Percentiles rank a stretch among this genome's conserved stretches.
phyloP scores from a whole-genome alignment of 495 filamentous ascomycete species.

The Neurospora tetrasperma region DNA sequence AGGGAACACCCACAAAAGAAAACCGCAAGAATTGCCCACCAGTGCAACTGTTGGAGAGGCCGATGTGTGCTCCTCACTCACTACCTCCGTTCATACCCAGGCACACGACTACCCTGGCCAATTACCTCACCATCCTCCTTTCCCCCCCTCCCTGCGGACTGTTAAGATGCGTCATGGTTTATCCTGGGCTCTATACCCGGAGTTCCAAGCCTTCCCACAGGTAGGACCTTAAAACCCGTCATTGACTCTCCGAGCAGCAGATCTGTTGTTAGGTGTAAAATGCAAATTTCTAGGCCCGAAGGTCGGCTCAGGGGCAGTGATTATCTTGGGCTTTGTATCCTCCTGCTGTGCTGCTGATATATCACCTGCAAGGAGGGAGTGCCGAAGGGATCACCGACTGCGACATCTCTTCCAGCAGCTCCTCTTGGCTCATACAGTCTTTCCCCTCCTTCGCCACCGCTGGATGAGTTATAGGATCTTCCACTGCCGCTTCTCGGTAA shows the following conservation, averaged over 20 bases:
- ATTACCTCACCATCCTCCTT: constrained; percentile 8
- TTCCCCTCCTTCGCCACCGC: constrained; percentile 2
- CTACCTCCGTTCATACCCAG: neutral
- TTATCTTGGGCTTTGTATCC: neutral
- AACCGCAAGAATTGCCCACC: too few species aligned
- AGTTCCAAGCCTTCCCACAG: constrained; percentile 41
- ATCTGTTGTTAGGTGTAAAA: constrained; percentile 21
- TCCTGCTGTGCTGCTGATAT: neutral
- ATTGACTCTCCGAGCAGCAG: constrained; percentile 45
- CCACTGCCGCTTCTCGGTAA: constrained; percentile 14
- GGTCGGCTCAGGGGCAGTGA: constrained; percentile 15
- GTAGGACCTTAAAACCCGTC: constrained; percentile 53
- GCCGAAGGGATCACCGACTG: constrained; percentile 13
- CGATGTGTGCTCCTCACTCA: too few species aligned
- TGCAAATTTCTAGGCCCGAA: constrained; percentile 35
- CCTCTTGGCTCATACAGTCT: neutral
- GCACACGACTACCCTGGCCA: neutral
- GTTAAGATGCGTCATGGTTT: neutral
- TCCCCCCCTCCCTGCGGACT: neutral
- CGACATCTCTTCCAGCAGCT: neutral
- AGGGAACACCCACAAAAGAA: too few species aligned
- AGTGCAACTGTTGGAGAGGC: too few species aligned
- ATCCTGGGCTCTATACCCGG: neutral
- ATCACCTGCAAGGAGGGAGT: constrained; percentile 1
- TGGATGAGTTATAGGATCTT: constrained; percentile 15